phyloP scores from a whole-genome alignment of 108 stramenopile species.

The Cyclostephanos tholiformis region DNA sequence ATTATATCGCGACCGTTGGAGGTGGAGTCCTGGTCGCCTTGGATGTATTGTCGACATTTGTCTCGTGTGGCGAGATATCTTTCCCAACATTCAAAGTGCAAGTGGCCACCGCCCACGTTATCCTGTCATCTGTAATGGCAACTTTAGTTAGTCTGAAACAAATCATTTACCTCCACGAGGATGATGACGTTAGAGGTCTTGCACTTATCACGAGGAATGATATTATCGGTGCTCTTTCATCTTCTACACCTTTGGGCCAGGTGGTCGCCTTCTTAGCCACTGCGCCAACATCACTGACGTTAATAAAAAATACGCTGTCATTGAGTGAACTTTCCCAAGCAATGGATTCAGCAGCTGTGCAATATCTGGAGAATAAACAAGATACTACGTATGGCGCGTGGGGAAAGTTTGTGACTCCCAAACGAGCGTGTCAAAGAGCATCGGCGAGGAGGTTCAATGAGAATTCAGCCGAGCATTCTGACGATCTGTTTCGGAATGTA shows the following conservation, averaged over 20 bases:
- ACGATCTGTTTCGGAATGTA: background rate
- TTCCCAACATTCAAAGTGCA: conserved; percentile 14
- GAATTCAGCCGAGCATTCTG: background rate
- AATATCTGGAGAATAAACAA: conserved; percentile 6
- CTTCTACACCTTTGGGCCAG: conserved; percentile 44
- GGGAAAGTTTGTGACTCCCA: conserved; percentile 47
- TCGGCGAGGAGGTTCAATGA: background rate
- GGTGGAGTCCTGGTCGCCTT: conserved; percentile 32
- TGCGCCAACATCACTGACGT: conserved; percentile 16
- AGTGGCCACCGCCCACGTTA: conserved; percentile 20
- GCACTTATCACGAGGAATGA: conserved; percentile 33
- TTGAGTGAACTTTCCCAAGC: conserved; percentile 20
- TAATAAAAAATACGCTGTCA: conserved; percentile 26
- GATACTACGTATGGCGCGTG: conserved; percentile 36
- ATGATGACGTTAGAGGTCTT: conserved; percentile 20
- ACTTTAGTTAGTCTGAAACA: conserved; percentile 28
- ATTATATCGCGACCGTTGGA: conserved; percentile 28
- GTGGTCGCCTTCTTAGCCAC: conserved; percentile 40
- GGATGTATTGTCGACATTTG: conserved; percentile 30
- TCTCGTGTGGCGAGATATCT: conserved; percentile 26
- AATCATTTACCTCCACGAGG: conserved; percentile 39
- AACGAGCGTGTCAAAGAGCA: conserved; percentile 37
- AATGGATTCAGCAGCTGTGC: conserved; percentile 28
- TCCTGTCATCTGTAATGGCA: conserved; percentile 25
- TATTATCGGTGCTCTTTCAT: conserved; percentile 27